Conservation (phyloP, 2,329 filamentous ascomycete species). For the Penicillium frequentans region DNA sequence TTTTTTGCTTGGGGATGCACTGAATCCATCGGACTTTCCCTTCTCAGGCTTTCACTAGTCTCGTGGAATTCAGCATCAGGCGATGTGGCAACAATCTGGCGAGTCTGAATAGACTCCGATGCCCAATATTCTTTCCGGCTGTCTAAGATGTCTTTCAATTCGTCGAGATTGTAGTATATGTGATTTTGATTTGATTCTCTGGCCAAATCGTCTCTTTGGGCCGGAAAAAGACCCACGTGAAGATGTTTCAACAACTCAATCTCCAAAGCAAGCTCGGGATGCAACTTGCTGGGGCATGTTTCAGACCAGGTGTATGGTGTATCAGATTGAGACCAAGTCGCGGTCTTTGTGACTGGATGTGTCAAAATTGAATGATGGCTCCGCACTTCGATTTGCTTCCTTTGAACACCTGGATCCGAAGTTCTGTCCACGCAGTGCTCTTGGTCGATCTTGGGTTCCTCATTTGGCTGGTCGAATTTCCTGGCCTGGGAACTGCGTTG, state of each 20-base stretch:
- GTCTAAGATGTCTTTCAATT: slow-evolving; percentile 15
- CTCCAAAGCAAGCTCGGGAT: slow-evolving; percentile 1
- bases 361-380: background rate
- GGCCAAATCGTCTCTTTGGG: background rate
- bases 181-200: too few species aligned
- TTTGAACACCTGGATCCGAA: background rate
- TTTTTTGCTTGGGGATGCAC: background rate
- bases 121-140: background rate
- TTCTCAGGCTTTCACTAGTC: background rate
- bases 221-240: slow-evolving; percentile 12
- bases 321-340: background rate
- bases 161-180: slow-evolving; percentile 22
- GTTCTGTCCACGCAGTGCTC: background rate
- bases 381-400: background rate
- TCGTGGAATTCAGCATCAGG: background rate
- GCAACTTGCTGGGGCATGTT: background rate
- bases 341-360: background rate
- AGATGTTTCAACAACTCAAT: slow-evolving; percentile 14
- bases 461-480: background rate
- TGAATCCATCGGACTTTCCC: background rate
- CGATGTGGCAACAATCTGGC: background rate
- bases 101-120: background rate
- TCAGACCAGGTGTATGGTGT: slow-evolving; percentile 14
- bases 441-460: background rate
- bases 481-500: background rate